phyloP scores from a whole-genome alignment of 148 eudicot genomes.

The Spergularia marina region DNA sequence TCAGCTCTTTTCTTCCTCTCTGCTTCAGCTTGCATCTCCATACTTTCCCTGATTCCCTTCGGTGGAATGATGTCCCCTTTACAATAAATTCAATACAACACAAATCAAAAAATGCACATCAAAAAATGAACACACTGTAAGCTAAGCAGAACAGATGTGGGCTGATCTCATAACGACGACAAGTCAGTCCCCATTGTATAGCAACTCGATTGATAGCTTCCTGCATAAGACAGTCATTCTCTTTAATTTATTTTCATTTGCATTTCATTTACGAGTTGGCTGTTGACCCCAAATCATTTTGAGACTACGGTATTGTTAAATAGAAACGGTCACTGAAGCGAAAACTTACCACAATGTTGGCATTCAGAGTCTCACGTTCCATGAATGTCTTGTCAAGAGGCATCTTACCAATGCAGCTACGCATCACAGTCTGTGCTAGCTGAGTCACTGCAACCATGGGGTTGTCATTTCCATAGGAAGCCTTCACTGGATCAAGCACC shows the following conservation, averaged over 20 bases:
- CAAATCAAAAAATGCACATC: conserved; percentile 2
- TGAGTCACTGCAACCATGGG: conserved; percentile 77
- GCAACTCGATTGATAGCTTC: conserved; percentile 84
- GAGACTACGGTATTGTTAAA: neutral
- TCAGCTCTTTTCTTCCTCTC: conserved; percentile 94
- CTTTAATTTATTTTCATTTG: too few relatives aligned
- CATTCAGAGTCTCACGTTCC: conserved; percentile 88
- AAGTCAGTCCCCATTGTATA: conserved; percentile 75
- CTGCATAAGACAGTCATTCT: conserved; percentile 28
- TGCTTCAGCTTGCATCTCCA: conserved; percentile 99
- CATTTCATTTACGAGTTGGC: neutral
- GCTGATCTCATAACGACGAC: conserved; percentile 89
- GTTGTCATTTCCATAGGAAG: conserved; percentile 92
- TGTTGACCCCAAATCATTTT: neutral
- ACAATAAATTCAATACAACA: neutral
- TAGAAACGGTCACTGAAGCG: neutral
- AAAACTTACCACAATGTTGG: conserved; percentile 73
- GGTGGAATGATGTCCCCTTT: conserved; percentile 97
- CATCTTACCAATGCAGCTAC: conserved; percentile 87
- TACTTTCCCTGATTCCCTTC: conserved; percentile 68
- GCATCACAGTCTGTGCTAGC: conserved; percentile 94
- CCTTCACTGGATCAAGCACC: conserved; percentile 80
- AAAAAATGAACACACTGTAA: neutral
- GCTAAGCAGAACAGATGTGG: too few relatives aligned
- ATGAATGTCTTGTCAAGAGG: conserved; percentile 91